Percentiles rank a stretch among this genome's conserved stretches.
phyloP scores from a whole-genome alignment of 1,284 basidiomycete species.

The Earliella scabrosa region DNA sequence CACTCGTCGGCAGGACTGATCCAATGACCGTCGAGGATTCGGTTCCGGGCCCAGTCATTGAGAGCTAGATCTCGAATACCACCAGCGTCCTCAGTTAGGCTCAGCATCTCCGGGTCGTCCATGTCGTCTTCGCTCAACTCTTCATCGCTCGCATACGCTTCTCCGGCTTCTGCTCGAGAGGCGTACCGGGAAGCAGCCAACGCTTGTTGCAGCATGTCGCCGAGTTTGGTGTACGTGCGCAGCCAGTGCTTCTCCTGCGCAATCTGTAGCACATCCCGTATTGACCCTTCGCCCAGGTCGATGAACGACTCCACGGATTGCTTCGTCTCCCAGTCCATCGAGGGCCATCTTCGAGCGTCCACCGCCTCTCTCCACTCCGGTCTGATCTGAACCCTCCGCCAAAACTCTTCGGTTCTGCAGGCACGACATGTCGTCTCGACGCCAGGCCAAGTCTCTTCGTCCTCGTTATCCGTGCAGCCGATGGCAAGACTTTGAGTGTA shows the following conservation, averaged over 20 bases:
- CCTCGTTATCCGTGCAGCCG: constrained; percentile 69
- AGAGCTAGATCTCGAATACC: constrained; percentile 68
- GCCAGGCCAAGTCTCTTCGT: constrained; percentile 66
- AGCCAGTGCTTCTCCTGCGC: constrained; percentile 76
- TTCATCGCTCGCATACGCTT: constrained; percentile 41
- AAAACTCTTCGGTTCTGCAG: constrained; percentile 66
- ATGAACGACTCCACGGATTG: constrained; percentile 66
- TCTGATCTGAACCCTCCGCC: constrained; percentile 51
- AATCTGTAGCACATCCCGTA: constrained; percentile 60
- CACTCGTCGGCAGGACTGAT: constrained; percentile 71
- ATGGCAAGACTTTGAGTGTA: constrained; percentile 41
- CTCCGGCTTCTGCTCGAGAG: constrained; percentile 41
- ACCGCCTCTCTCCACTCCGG: constrained; percentile 61
- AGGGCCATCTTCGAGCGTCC: constrained; percentile 49
- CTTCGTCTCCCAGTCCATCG: constrained; percentile 69
- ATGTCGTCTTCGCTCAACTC: constrained; percentile 57
- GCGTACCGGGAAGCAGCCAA: constrained; percentile 59
- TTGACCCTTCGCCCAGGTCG: constrained; percentile 71
- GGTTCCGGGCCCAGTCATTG: constrained; percentile 70
- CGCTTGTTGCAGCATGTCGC: constrained; percentile 67
- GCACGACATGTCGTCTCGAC: constrained; percentile 67
- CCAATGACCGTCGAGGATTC: constrained; percentile 78
- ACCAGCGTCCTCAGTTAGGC: constrained; percentile 60
- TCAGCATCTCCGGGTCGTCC: constrained; percentile 62
- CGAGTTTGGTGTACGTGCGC: constrained; percentile 61